A percentile compares a stretch with the other conserved stretches of the same genome.
These are phyloP conservation scores for Triangularia verruculosa DNA, from an alignment of 2,329 filamentous ascomycete species.

Conservation along the genomic window DNA sequence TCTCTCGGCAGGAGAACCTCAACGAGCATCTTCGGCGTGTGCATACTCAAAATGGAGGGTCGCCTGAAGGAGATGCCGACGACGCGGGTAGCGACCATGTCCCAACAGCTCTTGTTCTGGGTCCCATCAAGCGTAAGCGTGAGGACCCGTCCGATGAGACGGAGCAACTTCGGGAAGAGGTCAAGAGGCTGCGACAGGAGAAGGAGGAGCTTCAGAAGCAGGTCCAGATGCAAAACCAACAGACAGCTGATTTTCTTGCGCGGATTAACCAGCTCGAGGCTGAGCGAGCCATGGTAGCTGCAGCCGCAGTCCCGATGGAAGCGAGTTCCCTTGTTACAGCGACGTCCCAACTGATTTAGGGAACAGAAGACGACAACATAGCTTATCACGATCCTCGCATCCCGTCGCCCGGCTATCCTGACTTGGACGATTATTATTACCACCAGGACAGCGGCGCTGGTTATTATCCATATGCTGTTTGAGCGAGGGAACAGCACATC, in stretches of 20 bases:
- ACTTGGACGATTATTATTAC: not conserved
- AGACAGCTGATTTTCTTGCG: conserved; percentile 31
- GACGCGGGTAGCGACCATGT: conserved; percentile 49
- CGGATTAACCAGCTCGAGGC: conserved; percentile 18
- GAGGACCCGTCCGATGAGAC: conserved; percentile 29
- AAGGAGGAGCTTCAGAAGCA: conserved; percentile 57
- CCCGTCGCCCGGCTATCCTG: not conserved
- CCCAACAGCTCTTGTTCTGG: conserved; percentile 25
- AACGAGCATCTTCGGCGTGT: conserved; percentile 90
- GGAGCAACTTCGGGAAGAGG: conserved; percentile 56
- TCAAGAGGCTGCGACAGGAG: conserved; percentile 65
- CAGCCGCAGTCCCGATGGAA: conserved; percentile 5
- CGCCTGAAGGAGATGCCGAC: conserved; percentile 40
- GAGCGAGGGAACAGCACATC: not conserved
- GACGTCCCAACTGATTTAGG: conserved; percentile 21
- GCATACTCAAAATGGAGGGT: conserved; percentile 57
- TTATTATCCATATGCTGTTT: not conserved
- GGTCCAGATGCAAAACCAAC: conserved; percentile 47
- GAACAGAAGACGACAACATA: not conserved
- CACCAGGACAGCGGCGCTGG: not conserved
- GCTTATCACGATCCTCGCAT: not conserved
- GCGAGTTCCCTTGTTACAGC: conserved; percentile 10
- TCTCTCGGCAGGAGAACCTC: conserved; percentile 89
- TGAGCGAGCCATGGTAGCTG: not conserved
- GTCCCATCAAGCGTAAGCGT: conserved; percentile 48